Conservation (phyloP, 208 protist genomes). For the Blechomonas ayalai region DNA sequence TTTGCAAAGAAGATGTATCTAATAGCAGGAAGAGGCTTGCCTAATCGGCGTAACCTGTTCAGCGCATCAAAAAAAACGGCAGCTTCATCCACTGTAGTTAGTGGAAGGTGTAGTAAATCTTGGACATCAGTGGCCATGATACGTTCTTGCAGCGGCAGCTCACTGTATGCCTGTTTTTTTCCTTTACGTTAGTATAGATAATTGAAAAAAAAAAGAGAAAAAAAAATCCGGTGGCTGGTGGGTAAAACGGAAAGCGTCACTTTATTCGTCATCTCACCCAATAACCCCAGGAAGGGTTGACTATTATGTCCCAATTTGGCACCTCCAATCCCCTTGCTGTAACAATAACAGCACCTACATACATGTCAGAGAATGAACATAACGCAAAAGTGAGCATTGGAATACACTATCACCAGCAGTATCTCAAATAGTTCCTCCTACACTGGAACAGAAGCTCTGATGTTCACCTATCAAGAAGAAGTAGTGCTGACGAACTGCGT, state of each 20-base stretch:
- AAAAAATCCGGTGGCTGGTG: neutral
- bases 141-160: too few species aligned
- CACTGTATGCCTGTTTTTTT: neutral
- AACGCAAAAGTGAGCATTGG: slow-evolving; percentile 5
- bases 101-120: slow-evolving; percentile 3
- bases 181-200: neutral
- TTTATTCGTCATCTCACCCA: too few species aligned
- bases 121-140: too few species aligned
- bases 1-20: slow-evolving; percentile 83
- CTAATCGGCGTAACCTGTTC: slow-evolving; percentile 21
- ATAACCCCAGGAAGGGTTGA: too few species aligned
- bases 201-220: slow-evolving; percentile 3
- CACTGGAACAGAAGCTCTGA: too few species aligned
- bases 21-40: slow-evolving; percentile 36
- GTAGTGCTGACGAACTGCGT: too few species aligned
- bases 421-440: slow-evolving; percentile 1
- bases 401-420: neutral
- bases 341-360: neutral
- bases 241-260: too few species aligned
- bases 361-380: neutral
- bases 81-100: slow-evolving; percentile 53
- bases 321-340: too few species aligned
- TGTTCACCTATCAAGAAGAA: too few species aligned
- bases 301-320: too few species aligned
- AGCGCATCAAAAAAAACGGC: slow-evolving; percentile 28